These are phyloP conservation scores for Lachnellula hyalina DNA, from an alignment of 2,329 filamentous ascomycete genomes.

Conservation along the genomic window DNA sequence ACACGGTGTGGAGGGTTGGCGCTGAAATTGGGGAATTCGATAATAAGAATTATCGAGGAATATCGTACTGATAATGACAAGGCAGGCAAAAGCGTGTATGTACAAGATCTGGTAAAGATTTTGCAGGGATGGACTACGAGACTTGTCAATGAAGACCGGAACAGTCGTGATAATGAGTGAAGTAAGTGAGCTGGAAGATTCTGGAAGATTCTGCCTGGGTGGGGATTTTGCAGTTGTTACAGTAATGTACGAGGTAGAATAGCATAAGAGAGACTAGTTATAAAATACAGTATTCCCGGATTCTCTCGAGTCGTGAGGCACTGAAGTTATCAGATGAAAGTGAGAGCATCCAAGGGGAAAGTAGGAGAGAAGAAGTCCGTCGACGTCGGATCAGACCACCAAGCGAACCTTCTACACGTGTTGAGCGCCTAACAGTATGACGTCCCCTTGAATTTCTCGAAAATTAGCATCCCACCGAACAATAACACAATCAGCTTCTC, in stretches of 20 bases:
- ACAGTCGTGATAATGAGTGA: no score
- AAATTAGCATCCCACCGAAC: neutral
- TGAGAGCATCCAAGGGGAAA: neutral
- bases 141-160: neutral
- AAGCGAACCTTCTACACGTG: constrained; percentile 1
- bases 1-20: neutral
- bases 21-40: neutral
- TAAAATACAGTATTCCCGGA: no score
- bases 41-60: neutral
- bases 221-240: no score
- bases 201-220: no score
- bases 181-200: no score
- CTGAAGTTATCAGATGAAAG: neutral
- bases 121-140: neutral
- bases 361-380: no score
- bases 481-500: neutral
- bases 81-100: neutral
- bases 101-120: neutral
- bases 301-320: neutral
- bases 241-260: no score
- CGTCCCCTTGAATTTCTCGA: neutral
- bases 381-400: neutral
- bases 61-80: neutral
- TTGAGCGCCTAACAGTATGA: neutral
- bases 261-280: no score